Conservation (phyloP, 2,329 filamentous ascomycete genomes). For the Verticillium albo-atrum region DNA sequence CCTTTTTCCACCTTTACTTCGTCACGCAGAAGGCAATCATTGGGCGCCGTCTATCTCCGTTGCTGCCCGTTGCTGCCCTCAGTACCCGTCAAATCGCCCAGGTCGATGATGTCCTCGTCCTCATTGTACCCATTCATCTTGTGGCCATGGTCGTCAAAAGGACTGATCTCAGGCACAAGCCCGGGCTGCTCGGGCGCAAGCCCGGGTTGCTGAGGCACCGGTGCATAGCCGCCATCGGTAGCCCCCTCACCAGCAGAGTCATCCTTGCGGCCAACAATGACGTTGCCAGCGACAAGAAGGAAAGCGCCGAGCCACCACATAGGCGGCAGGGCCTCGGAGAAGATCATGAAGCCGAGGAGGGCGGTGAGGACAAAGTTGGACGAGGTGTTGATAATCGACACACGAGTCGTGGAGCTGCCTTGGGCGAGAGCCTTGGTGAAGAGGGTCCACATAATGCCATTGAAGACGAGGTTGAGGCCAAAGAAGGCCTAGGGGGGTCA, state of each 20-base stretch:
- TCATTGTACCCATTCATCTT: slow-evolving; percentile 6
- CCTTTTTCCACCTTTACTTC: background rate
- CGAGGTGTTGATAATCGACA: slow-evolving; percentile 77
- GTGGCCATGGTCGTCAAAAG: background rate
- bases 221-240: slow-evolving; percentile 21
- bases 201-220: slow-evolving; percentile 19
- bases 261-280: slow-evolving; percentile 70
- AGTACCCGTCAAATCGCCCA: slow-evolving; percentile 17
- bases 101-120: slow-evolving; percentile 30
- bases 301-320: slow-evolving; percentile 74
- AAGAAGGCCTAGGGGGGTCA: slow-evolving; percentile 60
- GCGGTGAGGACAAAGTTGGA: slow-evolving; percentile 79
- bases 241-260: slow-evolving; percentile 13
- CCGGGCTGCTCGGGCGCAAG: slow-evolving; percentile 9
- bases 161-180: slow-evolving; percentile 1
- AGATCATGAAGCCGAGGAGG: slow-evolving; percentile 64
- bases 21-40: background rate
- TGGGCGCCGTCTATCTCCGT: background rate
- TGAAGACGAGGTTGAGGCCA: slow-evolving; percentile 68
- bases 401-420: slow-evolving; percentile 71
- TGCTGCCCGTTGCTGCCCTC: background rate
- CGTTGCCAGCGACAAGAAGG: slow-evolving; percentile 69
- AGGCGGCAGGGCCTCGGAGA: slow-evolving; percentile 65
- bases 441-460: slow-evolving; percentile 78
- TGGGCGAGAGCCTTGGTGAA: slow-evolving; percentile 75